Evolutionary conservation across 2,329 filamentous ascomycete species (phyloP), one percentile per base, ranked within the genome.

Genomic region (Xylaria multiplex): DNA sequence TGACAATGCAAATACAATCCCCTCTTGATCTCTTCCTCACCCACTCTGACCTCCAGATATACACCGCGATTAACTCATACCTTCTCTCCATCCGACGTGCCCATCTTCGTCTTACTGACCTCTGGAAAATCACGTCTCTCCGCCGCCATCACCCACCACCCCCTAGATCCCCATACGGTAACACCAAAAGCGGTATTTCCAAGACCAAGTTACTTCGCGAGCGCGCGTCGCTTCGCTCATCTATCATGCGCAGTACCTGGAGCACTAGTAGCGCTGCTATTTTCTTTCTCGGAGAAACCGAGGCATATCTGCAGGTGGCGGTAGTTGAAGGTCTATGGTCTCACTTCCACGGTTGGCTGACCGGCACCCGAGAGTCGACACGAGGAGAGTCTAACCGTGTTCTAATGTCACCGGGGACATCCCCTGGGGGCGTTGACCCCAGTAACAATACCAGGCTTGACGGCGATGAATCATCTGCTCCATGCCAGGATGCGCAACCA

Each of bases 11-110:
- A 45, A 88, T 97, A 8, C 86, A 87, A 2, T 90, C 91, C 2
- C 94, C 96, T 0, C 80, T 98, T 5, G 94, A 98, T 75, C 86
- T 99, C 35, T 97, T 98, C 73, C 86, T 98, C 32, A 89, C 91
- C 11, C 82, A 86, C 3, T 84, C 89, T 0, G 94, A 98, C 73
- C 80, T 97, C 11, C 86, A 91, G 55, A 86, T 88, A 0, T 99
- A 98, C 78, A 91, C 93, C 0, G 85, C 85, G n/a, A 90, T 97
- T 67, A 93, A 96, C 77, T 87, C 93, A 1, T 98, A 97, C 72
- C 86, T 99, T 0, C 82, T 97, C 9, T 91, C 93, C 0, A 89
- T 98, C 69, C 90, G 93, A 59, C 88, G 94, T 64, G 92, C 93
- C 2, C 93, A 97, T 76, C 87, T 97, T 16, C 90, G 92, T 43